Evolutionary conservation across 208 protist genomes (phyloP), one percentile per base, ranked within the genome.

Genomic region (Trichomonas vaginalis): DNA sequence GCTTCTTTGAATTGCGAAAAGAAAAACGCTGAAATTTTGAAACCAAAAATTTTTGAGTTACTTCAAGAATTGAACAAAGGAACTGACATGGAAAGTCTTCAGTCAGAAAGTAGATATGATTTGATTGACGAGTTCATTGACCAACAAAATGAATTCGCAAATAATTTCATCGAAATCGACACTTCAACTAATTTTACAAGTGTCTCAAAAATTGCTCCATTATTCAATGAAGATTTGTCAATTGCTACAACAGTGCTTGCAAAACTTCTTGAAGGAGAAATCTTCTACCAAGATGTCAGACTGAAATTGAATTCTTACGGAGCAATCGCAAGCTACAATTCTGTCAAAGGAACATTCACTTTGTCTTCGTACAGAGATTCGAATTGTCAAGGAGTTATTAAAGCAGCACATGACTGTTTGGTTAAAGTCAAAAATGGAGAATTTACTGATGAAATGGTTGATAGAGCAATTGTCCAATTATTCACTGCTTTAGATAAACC

Each of bases 361-460:
- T 14, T 92, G 45, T 17, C 6, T 27, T 40, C 27, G 0, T 92
- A 92, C 45, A 42, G 86, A 35, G 86, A 92, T 92, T 27, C 86
- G 0, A 48, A 92, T 39, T 35, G 15, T n/a, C 40, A 23, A 39
- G 45, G 27, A 51, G 40, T 48, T 35, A 40, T 92, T 2, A 51
- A 92, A 39, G 86, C 86, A 12, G 42, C 46, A 39, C 21, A 3
- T n/a, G 35, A 35, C 10, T 23, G 40, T 35, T 17, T 92, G 17
- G 17, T 39, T 12, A 23, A 51, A 92, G 23, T 35, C 15, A 15
- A 6, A 17, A 10, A 42, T 35, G 45, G 45, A 39, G 86, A 88
- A 88, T 35, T 92, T 45, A 92, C 86, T 12, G 86, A 92, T 92
- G 86, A 92, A 92, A 92, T 92, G 86, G 86, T 92, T 51, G 86